These are phyloP conservation scores for Alternaria triticimaculans DNA, from an alignment of 2,329 filamentous ascomycete genomes.

Conservation along the genomic window DNA sequence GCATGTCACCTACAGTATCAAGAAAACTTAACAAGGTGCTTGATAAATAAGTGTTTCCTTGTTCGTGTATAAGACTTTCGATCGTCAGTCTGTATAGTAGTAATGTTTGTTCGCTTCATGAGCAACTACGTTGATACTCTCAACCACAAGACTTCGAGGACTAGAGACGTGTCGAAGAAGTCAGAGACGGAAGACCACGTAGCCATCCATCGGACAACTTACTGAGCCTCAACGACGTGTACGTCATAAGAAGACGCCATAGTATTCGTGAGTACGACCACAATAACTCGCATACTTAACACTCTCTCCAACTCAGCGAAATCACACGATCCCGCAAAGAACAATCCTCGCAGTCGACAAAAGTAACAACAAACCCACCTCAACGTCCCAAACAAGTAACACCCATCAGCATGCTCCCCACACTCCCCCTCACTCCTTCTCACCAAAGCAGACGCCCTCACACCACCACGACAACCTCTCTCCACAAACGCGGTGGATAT, in stretches of 20 bases:
- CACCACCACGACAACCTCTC: not conserved
- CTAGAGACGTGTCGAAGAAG: not conserved
- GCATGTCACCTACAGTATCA: not conserved
- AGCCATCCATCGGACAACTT: not conserved
- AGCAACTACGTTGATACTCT: not conserved
- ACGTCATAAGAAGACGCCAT: not conserved
- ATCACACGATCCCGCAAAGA: too few relatives aligned
- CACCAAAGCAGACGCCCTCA: not conserved
- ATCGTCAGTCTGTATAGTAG: not conserved
- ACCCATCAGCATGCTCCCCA: not conserved
- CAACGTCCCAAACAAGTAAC: not conserved
- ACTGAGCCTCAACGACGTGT: not conserved
- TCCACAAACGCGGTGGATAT: not conserved
- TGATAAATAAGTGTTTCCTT: not conserved
- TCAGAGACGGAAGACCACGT: not conserved
- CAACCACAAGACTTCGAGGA: not conserved
- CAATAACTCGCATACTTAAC: not conserved
- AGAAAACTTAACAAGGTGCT: not conserved
- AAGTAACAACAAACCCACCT: not conserved
- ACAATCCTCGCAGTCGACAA: not conserved
- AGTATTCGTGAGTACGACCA: not conserved
- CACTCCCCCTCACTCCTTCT: not conserved
- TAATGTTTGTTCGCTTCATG: not conserved
- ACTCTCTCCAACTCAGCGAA: too few relatives aligned
- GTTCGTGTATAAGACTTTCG: not conserved